Conservation (phyloP, 1,284 basidiomycete species). For the Wolfiporia cocos region DNA sequence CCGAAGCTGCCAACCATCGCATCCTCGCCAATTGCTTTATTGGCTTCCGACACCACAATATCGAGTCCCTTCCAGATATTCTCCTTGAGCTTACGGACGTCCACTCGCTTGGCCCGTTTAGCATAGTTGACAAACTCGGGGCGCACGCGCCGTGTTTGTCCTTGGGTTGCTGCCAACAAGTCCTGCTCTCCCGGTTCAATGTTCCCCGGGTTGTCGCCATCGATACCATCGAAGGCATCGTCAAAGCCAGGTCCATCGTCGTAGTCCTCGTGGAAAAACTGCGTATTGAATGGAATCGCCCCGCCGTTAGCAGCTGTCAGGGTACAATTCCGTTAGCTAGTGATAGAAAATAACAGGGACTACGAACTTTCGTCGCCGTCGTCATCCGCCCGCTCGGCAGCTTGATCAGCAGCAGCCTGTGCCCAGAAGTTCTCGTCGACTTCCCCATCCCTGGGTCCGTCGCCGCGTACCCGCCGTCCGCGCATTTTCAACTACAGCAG, state of each 20-base stretch:
- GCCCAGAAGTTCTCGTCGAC: constrained; percentile 96
- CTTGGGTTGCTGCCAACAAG: constrained; percentile 76
- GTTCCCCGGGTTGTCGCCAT: constrained; percentile 34
- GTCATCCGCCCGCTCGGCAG: constrained; percentile 46
- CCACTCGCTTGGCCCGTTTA: constrained; percentile 94
- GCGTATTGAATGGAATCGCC: constrained; percentile 83
- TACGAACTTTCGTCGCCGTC: constrained; percentile 57
- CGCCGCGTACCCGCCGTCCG: constrained; percentile 51
- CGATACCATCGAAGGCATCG: constrained; percentile 59
- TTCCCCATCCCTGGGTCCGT: constrained; percentile 68
- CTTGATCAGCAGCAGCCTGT: constrained; percentile 80
- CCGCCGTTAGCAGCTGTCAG: constrained; percentile 37
- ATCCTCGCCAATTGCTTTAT: constrained; percentile 35
- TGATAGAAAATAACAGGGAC: not conserved
- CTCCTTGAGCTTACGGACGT: constrained; percentile 95
- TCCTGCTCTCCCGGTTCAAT: constrained; percentile 78
- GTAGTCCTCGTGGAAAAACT: constrained; percentile 94
- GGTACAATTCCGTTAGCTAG: not conserved
- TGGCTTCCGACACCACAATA: constrained; percentile 44
- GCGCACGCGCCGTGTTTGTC: constrained; percentile 71
- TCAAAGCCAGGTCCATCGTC: constrained; percentile 79
- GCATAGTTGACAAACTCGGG: constrained; percentile 94
- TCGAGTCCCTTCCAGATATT: constrained; percentile 95
- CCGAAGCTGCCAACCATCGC: constrained; percentile 56
- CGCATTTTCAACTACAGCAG: constrained; percentile 73